A percentile compares a stretch with the other conserved stretches of the same genome.
Conservation (phyloP, 768 basidiomycete genomes). For the Xerocomus potaroensis region DNA sequence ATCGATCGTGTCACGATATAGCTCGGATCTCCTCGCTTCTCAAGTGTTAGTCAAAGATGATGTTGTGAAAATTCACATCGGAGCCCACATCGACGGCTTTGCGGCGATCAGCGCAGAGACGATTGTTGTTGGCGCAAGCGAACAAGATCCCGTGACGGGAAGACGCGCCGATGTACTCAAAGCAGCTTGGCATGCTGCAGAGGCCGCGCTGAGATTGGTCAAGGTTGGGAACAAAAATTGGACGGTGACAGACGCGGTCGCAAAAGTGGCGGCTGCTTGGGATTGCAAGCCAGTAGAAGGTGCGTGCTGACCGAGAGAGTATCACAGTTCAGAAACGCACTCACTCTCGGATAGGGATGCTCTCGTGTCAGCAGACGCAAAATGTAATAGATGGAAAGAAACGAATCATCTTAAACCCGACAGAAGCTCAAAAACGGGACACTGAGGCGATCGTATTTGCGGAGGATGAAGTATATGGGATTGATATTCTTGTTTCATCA, state of each 20-base stretch:
- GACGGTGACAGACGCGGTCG: conserved; percentile 85
- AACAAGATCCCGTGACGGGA: conserved; percentile 73
- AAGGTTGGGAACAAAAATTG: conserved; percentile 96
- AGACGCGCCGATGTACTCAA: conserved; percentile 87
- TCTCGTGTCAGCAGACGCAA: conserved; percentile 92
- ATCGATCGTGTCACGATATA: conserved; percentile 32
- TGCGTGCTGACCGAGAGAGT: conserved; percentile 26
- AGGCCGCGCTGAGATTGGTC: conserved; percentile 85
- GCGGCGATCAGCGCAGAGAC: conserved; percentile 94
- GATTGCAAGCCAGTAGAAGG: conserved; percentile 95
- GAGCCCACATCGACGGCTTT: conserved; percentile 97
- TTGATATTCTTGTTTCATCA: conserved; percentile 87
- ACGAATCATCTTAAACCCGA: conserved; percentile 88
- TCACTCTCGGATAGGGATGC: conserved; percentile 60
- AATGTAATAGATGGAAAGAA: conserved; percentile 97
- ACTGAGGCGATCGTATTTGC: conserved; percentile 83
- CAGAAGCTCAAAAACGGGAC: conserved; percentile 77
- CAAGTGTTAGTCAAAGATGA: conserved; percentile 78
- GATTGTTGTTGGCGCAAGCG: conserved; percentile 77
- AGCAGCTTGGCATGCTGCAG: conserved; percentile 91
- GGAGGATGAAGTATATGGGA: conserved; percentile 92
- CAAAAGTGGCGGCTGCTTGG: conserved; percentile 65
- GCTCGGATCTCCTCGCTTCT: conserved; percentile 69
- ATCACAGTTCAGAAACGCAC: neutral
- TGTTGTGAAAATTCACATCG: conserved; percentile 93